These are phyloP conservation scores for Sphenostylis stenocarpa DNA, from an alignment of 306 rosid genomes.

Conservation along the genomic window DNA sequence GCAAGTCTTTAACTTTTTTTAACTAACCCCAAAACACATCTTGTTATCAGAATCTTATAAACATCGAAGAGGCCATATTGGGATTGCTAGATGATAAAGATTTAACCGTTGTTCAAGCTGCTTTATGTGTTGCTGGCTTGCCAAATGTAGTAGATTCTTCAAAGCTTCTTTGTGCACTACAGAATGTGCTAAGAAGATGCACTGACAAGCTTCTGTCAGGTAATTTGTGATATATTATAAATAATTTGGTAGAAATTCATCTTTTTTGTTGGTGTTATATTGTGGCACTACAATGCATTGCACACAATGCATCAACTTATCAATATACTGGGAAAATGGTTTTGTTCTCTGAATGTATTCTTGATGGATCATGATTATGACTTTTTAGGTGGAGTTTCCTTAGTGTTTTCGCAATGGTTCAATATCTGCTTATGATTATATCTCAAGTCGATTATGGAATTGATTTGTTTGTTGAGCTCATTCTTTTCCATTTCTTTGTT, in stretches of 20 bases:
- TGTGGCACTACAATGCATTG: not conserved
- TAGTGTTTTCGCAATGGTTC: not conserved
- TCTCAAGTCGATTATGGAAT: not conserved
- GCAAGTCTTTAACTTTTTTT: conserved; percentile 19
- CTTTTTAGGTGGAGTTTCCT: not conserved
- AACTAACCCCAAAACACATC: conserved; percentile 11
- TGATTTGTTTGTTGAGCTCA: not conserved
- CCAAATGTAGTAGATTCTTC: conserved; percentile 49
- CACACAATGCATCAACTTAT: not conserved
- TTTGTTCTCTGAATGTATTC: not conserved
- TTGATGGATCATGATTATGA: conserved; percentile 2
- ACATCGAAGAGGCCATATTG: conserved; percentile 65
- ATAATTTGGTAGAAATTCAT: conserved; percentile 6
- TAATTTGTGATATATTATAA: conserved; percentile 40
- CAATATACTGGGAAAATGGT: not conserved
- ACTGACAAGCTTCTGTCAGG: conserved; percentile 51
- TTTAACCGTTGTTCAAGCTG: conserved; percentile 77
- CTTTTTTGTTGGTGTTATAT: not conserved
- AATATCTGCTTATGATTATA: not conserved
- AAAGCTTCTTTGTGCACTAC: conserved; percentile 63
- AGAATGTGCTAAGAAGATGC: conserved; percentile 64
- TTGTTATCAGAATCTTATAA: conserved; percentile 60
- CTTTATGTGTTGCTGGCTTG: conserved; percentile 63
- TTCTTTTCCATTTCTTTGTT: not conserved
- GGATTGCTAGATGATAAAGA: conserved; percentile 81